Percentiles rank a stretch among this genome's conserved stretches.
Evolutionary conservation across 768 basidiomycete species (phyloP).

Genomic region (Chalciporus chontae): DNA sequence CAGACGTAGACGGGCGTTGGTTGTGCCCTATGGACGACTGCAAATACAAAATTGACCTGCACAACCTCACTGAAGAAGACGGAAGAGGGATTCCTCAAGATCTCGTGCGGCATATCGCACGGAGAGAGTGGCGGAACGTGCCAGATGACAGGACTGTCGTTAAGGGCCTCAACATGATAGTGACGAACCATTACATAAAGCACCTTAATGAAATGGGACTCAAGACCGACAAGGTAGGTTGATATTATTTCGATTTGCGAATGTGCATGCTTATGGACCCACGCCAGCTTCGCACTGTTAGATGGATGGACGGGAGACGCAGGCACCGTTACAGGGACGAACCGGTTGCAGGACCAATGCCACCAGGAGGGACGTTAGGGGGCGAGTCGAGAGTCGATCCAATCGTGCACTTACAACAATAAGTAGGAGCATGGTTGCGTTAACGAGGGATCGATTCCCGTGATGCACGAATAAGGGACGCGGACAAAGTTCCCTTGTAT

Average conservation of each 20-base stretch:
- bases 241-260: not conserved
- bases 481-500: too few relatives aligned
- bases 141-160: slow-evolving; percentile 28
- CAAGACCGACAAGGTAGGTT: slow-evolving; percentile 13
- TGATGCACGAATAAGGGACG: too few relatives aligned
- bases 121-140: slow-evolving; percentile 36
- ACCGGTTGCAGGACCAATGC: slow-evolving; percentile 22
- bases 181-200: slow-evolving; percentile 23
- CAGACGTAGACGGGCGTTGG: slow-evolving; percentile 48
- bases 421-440: not conserved
- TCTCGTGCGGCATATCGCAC: slow-evolving; percentile 21
- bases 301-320: slow-evolving; percentile 4
- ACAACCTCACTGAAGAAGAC: slow-evolving; percentile 37
- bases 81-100: slow-evolving; percentile 20
- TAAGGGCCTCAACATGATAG: slow-evolving; percentile 23
- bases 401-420: slow-evolving; percentile 15
- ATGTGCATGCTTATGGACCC: not conserved
- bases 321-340: not conserved
- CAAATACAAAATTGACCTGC: slow-evolving; percentile 43
- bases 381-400: slow-evolving; percentile 26
- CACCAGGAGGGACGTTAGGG: slow-evolving; percentile 18
- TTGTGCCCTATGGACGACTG: slow-evolving; percentile 46
- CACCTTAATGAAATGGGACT: slow-evolving; percentile 24
- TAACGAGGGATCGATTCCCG: too few relatives aligned
- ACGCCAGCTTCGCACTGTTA: slow-evolving; percentile 14